Base-by-base conservation (phyloP, 805 yeast genomes). In the Metschnikowia gelsemii region DNA sequence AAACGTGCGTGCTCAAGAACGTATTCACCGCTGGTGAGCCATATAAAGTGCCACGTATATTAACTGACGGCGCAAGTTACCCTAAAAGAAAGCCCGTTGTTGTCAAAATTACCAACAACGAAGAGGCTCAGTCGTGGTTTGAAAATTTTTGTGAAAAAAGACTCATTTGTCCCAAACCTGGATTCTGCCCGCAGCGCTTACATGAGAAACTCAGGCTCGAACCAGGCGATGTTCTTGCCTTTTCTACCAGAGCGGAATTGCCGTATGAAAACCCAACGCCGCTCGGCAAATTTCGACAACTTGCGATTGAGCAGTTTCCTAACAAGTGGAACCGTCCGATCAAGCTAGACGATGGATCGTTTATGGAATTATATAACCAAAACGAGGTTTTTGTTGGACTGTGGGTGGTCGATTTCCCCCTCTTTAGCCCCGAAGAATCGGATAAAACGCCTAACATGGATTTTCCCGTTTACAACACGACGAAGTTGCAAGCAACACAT, bases 261-360 rank as follows among this genome's bases (percentile, higher is more conserved):
- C 67, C 91, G 0, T 91, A 87, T 58, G 99, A 91, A 56, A 91
- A 88, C 56, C 98, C 98, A 16, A 93, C 98, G 0, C 98, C 99
- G 0, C 64, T 93, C 39, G 99, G 99, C 0, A 74, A 84, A 40
- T 75, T 87, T 50, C 74, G 99, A 44, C 96, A 89, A 56, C 55
- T 87, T 37, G 79, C 88, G 0, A 78, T 84, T 18, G 72, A 73
- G 29, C 68, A 63, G 31, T 76, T 62, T 49, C 88, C 87, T 0
- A 52, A 54, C 1, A 57, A 64, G 21, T 75, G 79, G 75, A 71
- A 73, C 50, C 64, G 84, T 42, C 60, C 62, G 42, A 54, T 68
- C 3, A 35, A 38, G 3, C 32, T 31, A 1, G 50, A 35, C 35
- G 61, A 49, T 17, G 55, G 55, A 18, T 5, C 21, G 3, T 11